Base-by-base conservation (phyloP, 1,139 yeast species). In the Saccharomycopsis hybrid region DNA sequence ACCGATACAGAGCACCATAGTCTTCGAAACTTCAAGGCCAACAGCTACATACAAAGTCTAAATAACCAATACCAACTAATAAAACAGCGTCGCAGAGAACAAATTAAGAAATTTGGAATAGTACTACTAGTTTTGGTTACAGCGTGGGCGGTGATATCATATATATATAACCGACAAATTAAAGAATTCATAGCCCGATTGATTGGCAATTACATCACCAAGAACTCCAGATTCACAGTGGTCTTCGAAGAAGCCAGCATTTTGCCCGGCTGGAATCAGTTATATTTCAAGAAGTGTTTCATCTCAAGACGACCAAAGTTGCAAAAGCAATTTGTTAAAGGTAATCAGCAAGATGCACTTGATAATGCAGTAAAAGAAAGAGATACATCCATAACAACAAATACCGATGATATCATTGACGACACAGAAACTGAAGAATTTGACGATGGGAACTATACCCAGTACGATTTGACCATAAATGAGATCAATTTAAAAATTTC, bases 401-500 rank as follows among this genome's bases (percentile, higher is more conserved):
- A n/a, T n/a, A n/a, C n/a, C n/a, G 66, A 29, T n/a, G 39, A 53
- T 8, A 13, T 32, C 13, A 60, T 60, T 8, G 51, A 57, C 50
- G 61, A 33, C 64, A 59, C 29, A 55, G 62, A 58, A 9, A 46
- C 47, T 35, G 65, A 64, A 31, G 73, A 69, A 28, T 74, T 67
- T 39, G 96, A 90, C 59, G 95, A 88, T 62, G 97, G 97, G 0
- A 92, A 92, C 64, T 92, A 90, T 63, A 90, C 98, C 0, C 98
- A 92, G 62, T 92, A 85, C 63, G 98, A 92, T 65, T 65, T 92
- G 38, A 87, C 95, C 0, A 84, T 92, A 28, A 96, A 90, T 56
- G 87, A 85, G 55, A 84, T 90, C 5, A 83, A 84, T 50, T 78
- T 92, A 1, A 82, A 95, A 0, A 69, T 92, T 25, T 85, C 95